phyloP scores from a whole-genome alignment of 495 filamentous ascomycete species.

The Rostrohypoxylon terebratum region DNA sequence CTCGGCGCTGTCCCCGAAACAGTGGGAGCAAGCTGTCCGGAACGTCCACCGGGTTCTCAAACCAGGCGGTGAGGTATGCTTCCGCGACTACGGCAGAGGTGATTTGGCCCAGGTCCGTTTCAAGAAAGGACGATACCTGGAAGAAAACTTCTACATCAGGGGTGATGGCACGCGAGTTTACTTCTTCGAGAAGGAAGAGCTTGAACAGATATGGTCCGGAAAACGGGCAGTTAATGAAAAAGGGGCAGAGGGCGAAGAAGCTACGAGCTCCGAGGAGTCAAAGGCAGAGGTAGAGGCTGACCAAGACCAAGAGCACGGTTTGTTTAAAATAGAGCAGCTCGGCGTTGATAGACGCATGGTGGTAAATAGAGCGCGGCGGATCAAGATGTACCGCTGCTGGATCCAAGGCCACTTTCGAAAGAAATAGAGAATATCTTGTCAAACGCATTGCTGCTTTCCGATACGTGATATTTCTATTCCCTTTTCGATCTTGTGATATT shows the following conservation, averaged over 20 bases:
- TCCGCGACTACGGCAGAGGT: constrained; percentile 94
- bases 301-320: constrained; percentile 28
- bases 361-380: constrained; percentile 86
- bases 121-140: constrained; percentile 90
- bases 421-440: constrained; percentile 54
- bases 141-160: constrained; percentile 95
- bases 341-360: constrained; percentile 87
- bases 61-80: constrained; percentile 88
- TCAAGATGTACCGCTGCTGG: constrained; percentile 99
- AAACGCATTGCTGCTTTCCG: background rate
- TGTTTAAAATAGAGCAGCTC: constrained; percentile 78
- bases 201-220: constrained; percentile 81
- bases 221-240: constrained; percentile 29
- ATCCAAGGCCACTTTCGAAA: constrained; percentile 92
- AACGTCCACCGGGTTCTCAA: constrained; percentile 87
- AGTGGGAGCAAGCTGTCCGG: constrained; percentile 84
- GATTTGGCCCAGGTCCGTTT: constrained; percentile 97
- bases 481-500: background rate
- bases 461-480: constrained; percentile 16
- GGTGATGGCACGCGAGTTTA: constrained; percentile 97
- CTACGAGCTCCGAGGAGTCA: constrained; percentile 38
- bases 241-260: constrained; percentile 35
- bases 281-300: constrained; percentile 33
- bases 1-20: constrained; percentile 84
- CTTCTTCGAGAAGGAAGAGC: constrained; percentile 90